phyloP scores from a whole-genome alignment of 371 early-diverging fungal species.

The Syncephalis fuscata region DNA sequence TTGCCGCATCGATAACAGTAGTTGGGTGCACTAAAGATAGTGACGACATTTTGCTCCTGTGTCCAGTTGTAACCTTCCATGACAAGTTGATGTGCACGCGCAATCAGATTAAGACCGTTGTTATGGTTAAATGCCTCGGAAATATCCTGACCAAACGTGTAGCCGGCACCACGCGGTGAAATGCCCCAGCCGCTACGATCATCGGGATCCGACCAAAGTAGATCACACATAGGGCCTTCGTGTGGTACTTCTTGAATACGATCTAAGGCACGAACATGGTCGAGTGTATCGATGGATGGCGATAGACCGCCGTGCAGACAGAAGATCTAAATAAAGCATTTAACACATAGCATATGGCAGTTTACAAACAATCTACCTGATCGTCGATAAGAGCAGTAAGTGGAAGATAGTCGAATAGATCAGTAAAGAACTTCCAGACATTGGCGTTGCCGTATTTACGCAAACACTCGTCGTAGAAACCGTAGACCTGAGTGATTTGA shows the following conservation, averaged over 20 bases:
- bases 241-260: slow-evolving; percentile 98
- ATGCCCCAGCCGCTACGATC: slow-evolving; percentile 97
- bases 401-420: slow-evolving; percentile 97
- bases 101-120: slow-evolving; percentile 93
- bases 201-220: slow-evolving; percentile 91
- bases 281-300: slow-evolving; percentile 93
- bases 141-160: slow-evolving; percentile 94
- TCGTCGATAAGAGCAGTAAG: slow-evolving; percentile 57
- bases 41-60: slow-evolving; percentile 96
- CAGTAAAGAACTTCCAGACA: slow-evolving; percentile 98
- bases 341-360: slow-evolving; percentile 1
- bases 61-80: slow-evolving; percentile 99
- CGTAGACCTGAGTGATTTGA: slow-evolving; percentile 99
- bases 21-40: slow-evolving; percentile 99
- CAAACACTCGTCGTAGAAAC: slow-evolving; percentile 99
- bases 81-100: slow-evolving; percentile 98
- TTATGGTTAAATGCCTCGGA: slow-evolving; percentile 84
- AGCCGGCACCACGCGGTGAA: slow-evolving; percentile 97
- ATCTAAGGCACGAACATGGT: slow-evolving; percentile 93
- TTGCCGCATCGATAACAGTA: slow-evolving; percentile 96
- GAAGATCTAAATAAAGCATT: slow-evolving; percentile 53
- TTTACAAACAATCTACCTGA: slow-evolving; percentile 15
- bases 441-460: slow-evolving; percentile 96
- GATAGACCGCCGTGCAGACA: slow-evolving; percentile 99
- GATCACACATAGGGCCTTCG: slow-evolving; percentile 95